Percentiles rank a stretch among this genome's conserved stretches.
phyloP scores from a whole-genome alignment of 345 rosid genomes.

The Ceriops decandra region DNA sequence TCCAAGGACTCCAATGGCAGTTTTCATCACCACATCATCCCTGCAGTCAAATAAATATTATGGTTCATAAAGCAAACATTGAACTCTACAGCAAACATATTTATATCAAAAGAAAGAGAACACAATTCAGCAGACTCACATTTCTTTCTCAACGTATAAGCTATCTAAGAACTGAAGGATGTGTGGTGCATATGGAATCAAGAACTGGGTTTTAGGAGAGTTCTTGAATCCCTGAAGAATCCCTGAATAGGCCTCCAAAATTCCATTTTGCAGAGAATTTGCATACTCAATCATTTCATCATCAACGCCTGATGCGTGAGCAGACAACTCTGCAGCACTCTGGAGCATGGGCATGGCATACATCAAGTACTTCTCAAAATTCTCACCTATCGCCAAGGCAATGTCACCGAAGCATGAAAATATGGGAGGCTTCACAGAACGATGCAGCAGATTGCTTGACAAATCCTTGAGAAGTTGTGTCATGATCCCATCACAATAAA shows the following conservation, averaged over 20 bases:
- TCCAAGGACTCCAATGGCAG: constrained; percentile 4
- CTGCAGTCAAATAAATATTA: neutral
- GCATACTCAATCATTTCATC: constrained; percentile 1
- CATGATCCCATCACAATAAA: constrained; percentile 11
- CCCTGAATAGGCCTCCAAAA: constrained; percentile 4
- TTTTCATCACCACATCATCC: constrained; percentile 1
- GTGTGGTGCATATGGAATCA: constrained; percentile 1
- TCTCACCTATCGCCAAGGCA: constrained; percentile 7
- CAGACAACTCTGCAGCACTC: constrained; percentile 3
- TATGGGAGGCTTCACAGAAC: constrained; percentile 6
- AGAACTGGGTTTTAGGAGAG: constrained; percentile 5
- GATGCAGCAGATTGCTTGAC: neutral
- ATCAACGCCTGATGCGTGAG: neutral
- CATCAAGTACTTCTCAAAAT: constrained; percentile 3
- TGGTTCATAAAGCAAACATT: neutral
- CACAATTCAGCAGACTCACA: neutral
- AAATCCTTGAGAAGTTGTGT: constrained; percentile 5
- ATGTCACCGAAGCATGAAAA: constrained; percentile 10
- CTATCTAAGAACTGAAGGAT: constrained; percentile 3
- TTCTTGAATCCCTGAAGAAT: constrained; percentile 6
- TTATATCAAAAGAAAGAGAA: neutral
- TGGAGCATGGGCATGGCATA: constrained; percentile 5
- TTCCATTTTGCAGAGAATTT: neutral
- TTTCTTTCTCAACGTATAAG: neutral
- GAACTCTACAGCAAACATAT: neutral